A percentile compares a stretch with the other conserved stretches of the same genome.
Evolutionary conservation across 164 flowering plant genomes (phyloP).

Genomic region (Akebia trifoliata): DNA sequence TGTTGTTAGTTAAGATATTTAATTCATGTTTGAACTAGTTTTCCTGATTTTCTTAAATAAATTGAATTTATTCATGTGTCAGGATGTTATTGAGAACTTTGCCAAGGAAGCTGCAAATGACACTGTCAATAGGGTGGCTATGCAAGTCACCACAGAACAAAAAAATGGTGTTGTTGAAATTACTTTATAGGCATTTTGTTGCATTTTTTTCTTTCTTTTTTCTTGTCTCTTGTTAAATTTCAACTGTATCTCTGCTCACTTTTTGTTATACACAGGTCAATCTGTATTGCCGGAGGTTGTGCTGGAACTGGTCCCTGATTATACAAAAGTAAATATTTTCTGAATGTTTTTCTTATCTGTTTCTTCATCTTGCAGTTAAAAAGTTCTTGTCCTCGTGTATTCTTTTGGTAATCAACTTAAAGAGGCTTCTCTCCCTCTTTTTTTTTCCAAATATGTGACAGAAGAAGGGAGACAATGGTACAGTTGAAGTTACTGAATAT

Average conservation of each 20-base stretch:
- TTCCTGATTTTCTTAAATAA: background rate
- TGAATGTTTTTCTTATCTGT: background rate
- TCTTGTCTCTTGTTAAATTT: background rate
- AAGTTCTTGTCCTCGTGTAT: background rate
- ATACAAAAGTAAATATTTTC: slow-evolving; percentile 31
- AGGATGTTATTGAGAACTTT: slow-evolving; percentile 32
- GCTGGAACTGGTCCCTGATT: slow-evolving; percentile 14
- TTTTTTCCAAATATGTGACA: slow-evolving; percentile 18
- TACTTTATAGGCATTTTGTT: background rate
- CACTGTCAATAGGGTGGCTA: slow-evolving; percentile 14
- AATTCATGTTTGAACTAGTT: background rate
- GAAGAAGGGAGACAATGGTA: slow-evolving; percentile 19
- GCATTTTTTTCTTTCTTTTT: background rate
- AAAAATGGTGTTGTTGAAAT: background rate
- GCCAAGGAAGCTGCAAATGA: slow-evolving; percentile 24
- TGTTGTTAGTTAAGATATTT: background rate
- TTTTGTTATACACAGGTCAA: slow-evolving; percentile 27
- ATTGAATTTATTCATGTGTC: slow-evolving; percentile 6
- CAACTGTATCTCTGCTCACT: background rate
- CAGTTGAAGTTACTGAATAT: slow-evolving; percentile 13
- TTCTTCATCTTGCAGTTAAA: background rate
- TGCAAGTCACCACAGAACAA: slow-evolving; percentile 4
- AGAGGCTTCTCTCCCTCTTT: background rate
- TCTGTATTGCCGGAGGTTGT: slow-evolving; percentile 13
- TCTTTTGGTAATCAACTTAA: background rate